These are phyloP conservation scores for Malassezia nana DNA, from an alignment of 1,284 basidiomycete species.

Conservation along the genomic window DNA sequence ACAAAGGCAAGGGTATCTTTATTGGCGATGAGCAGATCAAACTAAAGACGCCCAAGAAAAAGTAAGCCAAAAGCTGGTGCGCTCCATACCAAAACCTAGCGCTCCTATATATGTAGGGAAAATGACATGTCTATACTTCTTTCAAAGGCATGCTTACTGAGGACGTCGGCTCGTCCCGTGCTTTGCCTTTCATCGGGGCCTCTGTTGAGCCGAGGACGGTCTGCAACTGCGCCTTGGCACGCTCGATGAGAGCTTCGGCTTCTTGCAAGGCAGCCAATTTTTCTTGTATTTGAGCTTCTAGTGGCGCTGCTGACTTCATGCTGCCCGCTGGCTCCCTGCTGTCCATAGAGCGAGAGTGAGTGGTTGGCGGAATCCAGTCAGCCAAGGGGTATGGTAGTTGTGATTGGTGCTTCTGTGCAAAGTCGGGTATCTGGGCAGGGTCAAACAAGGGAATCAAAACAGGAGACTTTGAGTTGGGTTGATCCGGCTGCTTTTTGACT, in stretches of 20 bases:
- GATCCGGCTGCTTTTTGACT: too few species aligned
- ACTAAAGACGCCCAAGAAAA: conserved; percentile 87
- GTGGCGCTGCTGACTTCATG: too few species aligned
- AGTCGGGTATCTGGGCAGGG: conserved; percentile 6
- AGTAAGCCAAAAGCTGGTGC: conserved; percentile 54
- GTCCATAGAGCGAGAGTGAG: neutral
- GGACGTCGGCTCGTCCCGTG: too few species aligned
- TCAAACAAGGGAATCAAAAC: conserved; percentile 9
- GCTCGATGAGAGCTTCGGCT: neutral
- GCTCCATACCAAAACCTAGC: neutral
- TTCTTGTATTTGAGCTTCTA: too few species aligned
- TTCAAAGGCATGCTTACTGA: too few species aligned
- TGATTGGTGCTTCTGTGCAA: neutral
- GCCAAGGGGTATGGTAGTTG: conserved; percentile 3
- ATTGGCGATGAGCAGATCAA: conserved; percentile 77
- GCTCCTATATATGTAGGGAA: neutral
- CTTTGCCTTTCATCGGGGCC: neutral
- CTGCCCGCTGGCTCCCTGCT: too few species aligned
- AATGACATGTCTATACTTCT: neutral
- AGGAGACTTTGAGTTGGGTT: neutral
- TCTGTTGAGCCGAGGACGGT: neutral
- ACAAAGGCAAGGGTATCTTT: conserved; percentile 80
- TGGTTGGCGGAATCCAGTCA: neutral
- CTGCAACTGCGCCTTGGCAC: conserved; percentile 1
- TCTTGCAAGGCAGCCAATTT: conserved; percentile 7